Percentiles rank a stretch among this genome's conserved stretches.
phyloP scores from a whole-genome alignment of 164 flowering plant genomes.

The Magnolia changhungtana region DNA sequence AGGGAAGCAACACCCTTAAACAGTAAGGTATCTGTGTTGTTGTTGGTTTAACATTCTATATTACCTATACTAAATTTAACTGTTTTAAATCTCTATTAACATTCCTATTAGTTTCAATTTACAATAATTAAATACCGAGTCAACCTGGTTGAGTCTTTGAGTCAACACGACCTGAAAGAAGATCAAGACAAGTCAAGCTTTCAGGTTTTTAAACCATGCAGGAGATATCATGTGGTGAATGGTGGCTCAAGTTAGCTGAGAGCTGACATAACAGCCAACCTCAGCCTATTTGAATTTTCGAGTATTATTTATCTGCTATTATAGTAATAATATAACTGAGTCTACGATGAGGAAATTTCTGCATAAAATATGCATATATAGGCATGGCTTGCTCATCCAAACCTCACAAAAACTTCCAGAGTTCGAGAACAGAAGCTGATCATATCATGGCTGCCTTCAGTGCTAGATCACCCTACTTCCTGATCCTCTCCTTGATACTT shows the following conservation, averaged over 20 bases:
- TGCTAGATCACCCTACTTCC: not conserved
- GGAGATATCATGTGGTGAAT: not conserved
- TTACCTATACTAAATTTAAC: no score
- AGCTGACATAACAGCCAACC: not conserved
- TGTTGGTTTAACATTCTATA: no score
- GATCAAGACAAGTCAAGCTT: no score
- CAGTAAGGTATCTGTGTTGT: no score
- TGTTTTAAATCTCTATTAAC: no score
- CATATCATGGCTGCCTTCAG: not conserved
- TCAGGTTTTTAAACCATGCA: no score
- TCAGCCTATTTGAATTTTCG: not conserved
- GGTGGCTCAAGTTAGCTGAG: not conserved
- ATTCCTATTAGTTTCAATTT: no score
- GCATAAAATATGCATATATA: not conserved
- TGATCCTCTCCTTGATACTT: slow-evolving; percentile 13
- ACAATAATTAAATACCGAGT: no score
- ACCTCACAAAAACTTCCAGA: not conserved
- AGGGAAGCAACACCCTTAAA: no score
- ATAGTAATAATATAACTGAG: not conserved
- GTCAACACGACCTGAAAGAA: no score
- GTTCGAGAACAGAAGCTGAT: not conserved
- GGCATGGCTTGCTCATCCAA: not conserved
- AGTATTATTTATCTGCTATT: not conserved
- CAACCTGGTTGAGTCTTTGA: no score
- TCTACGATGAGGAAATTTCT: not conserved